phyloP scores from a whole-genome alignment of 352 stramenopile species.

The Pythium brassicae region DNA sequence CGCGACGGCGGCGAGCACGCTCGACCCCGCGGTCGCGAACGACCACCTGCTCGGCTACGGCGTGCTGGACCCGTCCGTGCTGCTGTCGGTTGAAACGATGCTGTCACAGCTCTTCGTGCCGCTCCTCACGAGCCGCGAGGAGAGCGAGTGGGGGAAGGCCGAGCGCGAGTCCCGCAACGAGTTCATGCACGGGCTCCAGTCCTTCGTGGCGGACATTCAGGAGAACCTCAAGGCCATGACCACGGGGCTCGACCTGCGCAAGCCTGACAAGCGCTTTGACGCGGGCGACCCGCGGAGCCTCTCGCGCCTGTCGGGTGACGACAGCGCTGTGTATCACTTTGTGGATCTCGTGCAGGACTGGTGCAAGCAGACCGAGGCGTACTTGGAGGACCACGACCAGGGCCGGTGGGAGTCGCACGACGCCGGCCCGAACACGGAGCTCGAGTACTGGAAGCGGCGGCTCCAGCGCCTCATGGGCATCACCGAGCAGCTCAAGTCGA shows the following conservation, averaged over 20 bases:
- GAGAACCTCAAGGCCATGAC: slow-evolving; percentile 89
- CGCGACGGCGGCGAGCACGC: background rate
- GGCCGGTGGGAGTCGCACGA: slow-evolving; percentile 78
- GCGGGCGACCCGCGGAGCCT: slow-evolving; percentile 59
- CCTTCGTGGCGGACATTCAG: slow-evolving; percentile 82
- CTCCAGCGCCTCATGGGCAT: slow-evolving; percentile 84
- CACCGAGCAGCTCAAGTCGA: slow-evolving; percentile 87
- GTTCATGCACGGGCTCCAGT: slow-evolving; percentile 77
- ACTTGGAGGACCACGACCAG: slow-evolving; percentile 83
- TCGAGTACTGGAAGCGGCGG: slow-evolving; percentile 85
- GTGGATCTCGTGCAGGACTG: slow-evolving; percentile 87
- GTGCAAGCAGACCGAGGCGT: slow-evolving; percentile 84
- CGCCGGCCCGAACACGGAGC: slow-evolving; percentile 71
- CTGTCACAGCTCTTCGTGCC: slow-evolving; percentile 73
- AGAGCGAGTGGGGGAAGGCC: slow-evolving; percentile 62
- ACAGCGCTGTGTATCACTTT: slow-evolving; percentile 76
- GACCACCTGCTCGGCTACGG: slow-evolving; percentile 69
- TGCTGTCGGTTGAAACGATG: slow-evolving; percentile 68
- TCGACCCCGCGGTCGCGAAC: slow-evolving; percentile 64
- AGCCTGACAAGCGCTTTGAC: slow-evolving; percentile 83
- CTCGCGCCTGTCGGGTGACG: slow-evolving; percentile 64
- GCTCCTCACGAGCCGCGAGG: slow-evolving; percentile 31
- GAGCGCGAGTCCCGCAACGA: slow-evolving; percentile 69
- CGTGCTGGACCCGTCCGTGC: slow-evolving; percentile 61
- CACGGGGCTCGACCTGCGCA: slow-evolving; percentile 83